These are phyloP conservation scores for Hemisphaericaspora xylanilytica DNA, from an alignment of 1,139 yeast species.

Conservation along the genomic window DNA sequence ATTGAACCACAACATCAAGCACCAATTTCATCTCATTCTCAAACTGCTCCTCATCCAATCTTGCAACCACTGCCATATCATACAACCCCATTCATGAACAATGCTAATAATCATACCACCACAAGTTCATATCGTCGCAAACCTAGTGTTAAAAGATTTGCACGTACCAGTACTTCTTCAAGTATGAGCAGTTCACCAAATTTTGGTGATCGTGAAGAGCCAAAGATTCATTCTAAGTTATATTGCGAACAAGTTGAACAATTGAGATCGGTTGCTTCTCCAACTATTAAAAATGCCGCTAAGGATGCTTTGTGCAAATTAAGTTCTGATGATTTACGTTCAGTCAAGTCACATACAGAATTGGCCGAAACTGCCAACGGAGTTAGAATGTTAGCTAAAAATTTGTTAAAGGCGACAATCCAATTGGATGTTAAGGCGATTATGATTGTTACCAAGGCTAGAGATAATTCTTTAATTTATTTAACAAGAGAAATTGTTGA, in stretches of 20 bases:
- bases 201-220: slow-evolving; percentile 21
- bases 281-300: slow-evolving; percentile 17
- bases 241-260: slow-evolving; percentile 25
- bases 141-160: not conserved
- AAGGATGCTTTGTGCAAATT: slow-evolving; percentile 34
- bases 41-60: slow-evolving; percentile 1
- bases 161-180: slow-evolving; percentile 4
- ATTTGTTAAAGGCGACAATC: slow-evolving; percentile 70
- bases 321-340: slow-evolving; percentile 38
- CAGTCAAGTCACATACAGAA: slow-evolving; percentile 66
- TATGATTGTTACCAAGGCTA: slow-evolving; percentile 80
- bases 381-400: slow-evolving; percentile 74
- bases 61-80: slow-evolving; percentile 11
- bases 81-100: slow-evolving; percentile 2
- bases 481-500: slow-evolving; percentile 76
- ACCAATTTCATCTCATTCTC: not conserved
- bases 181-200: slow-evolving; percentile 13
- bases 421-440: slow-evolving; percentile 67
- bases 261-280: slow-evolving; percentile 2
- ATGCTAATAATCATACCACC: not conserved
- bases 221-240: slow-evolving; percentile 37
- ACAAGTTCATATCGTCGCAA: slow-evolving; percentile 1
- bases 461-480: slow-evolving; percentile 73
- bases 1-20: not conserved
- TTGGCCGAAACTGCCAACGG: slow-evolving; percentile 85